Percentiles rank a stretch among this genome's conserved stretches.
These are phyloP conservation scores for Globisporangium viniferum DNA, from an alignment of 352 stramenopile genomes.

Conservation along the genomic window DNA sequence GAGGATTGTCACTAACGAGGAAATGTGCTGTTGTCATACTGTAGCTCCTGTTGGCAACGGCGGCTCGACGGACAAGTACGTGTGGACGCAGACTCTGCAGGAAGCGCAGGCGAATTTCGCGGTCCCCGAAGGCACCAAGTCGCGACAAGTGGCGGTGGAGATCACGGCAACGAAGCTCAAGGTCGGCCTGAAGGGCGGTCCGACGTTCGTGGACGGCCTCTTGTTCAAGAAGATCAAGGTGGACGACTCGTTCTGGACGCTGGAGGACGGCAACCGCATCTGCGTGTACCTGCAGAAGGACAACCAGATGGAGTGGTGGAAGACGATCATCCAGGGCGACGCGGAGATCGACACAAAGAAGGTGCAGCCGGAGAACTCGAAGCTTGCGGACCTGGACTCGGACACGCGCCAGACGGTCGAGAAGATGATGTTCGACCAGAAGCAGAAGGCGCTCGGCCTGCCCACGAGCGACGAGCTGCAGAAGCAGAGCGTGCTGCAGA, in stretches of 20 bases:
- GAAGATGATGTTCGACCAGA: constrained; percentile 99
- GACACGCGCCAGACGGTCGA: constrained; percentile 99
- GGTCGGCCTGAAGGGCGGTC: constrained; percentile 79
- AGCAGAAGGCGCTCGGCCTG: constrained; percentile 96
- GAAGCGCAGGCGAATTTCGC: constrained; percentile 93
- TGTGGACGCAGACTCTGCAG: constrained; percentile 98
- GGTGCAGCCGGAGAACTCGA: constrained; percentile 98
- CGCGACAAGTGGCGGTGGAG: constrained; percentile 89
- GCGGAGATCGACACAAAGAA: constrained; percentile 98
- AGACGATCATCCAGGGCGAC: constrained; percentile 93
- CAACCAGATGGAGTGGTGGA: constrained; percentile 99
- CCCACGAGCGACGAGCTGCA: constrained; percentile 97
- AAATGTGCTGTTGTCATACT: neutral
- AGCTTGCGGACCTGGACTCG: constrained; percentile 96
- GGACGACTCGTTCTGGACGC: constrained; percentile 99
- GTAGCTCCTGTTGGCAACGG: constrained; percentile 91
- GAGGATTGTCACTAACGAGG: no score
- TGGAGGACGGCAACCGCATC: constrained; percentile 89
- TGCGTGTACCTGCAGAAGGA: constrained; percentile 97
- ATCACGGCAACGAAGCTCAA: constrained; percentile 91
- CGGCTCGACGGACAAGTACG: constrained; percentile 91
- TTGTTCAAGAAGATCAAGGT: constrained; percentile 96
- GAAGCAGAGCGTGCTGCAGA: constrained; percentile 98
- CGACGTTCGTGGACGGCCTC: constrained; percentile 85
- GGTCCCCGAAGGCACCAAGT: constrained; percentile 92